A percentile compares a stretch with the other conserved stretches of the same genome.
Evolutionary conservation across 805 yeast genomes (phyloP).

Genomic region (Lipomyces spencermartinsiae): DNA sequence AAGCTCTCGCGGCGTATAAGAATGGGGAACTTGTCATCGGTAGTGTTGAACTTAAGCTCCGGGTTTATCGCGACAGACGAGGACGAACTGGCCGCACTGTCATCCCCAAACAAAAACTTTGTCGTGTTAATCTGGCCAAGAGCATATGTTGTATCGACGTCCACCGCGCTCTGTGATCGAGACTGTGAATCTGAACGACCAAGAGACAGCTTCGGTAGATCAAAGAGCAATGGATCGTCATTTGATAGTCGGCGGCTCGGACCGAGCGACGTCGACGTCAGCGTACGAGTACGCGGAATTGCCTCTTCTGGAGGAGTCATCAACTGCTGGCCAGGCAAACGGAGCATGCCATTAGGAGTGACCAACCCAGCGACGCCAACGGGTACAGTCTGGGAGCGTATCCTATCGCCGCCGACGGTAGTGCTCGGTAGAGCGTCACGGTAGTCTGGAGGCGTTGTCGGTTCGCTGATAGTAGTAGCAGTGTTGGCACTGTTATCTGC

Average conservation of each 20-base stretch:
- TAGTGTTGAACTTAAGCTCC: slow-evolving; percentile 43
- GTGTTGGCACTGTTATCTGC: slow-evolving; percentile 34
- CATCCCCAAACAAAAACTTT: slow-evolving; percentile 35
- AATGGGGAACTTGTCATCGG: slow-evolving; percentile 47
- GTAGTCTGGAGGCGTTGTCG: slow-evolving; percentile 41
- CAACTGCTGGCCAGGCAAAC: slow-evolving; percentile 34
- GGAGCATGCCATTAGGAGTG: slow-evolving; percentile 30
- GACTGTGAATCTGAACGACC: slow-evolving; percentile 17
- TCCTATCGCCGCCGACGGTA: slow-evolving; percentile 30
- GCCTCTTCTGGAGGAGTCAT: slow-evolving; percentile 39
- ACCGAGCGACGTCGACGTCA: slow-evolving; percentile 36
- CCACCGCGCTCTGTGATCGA: slow-evolving; percentile 17
- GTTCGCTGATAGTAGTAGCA: slow-evolving; percentile 36
- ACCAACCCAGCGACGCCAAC: slow-evolving; percentile 33
- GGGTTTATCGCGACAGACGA: slow-evolving; percentile 18
- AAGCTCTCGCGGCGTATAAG: slow-evolving; percentile 44
- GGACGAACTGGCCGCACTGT: slow-evolving; percentile 14
- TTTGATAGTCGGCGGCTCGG: slow-evolving; percentile 31
- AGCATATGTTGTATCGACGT: slow-evolving; percentile 27
- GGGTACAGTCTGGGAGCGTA: slow-evolving; percentile 36
- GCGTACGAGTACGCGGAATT: slow-evolving; percentile 33
- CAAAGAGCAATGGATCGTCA: slow-evolving; percentile 33
- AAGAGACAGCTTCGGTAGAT: slow-evolving; percentile 20
- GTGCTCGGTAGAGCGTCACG: slow-evolving; percentile 29
- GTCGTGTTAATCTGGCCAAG: slow-evolving; percentile 34